Conservation (phyloP, 208 protist species). For the Wallacemonas sp. region DNA sequence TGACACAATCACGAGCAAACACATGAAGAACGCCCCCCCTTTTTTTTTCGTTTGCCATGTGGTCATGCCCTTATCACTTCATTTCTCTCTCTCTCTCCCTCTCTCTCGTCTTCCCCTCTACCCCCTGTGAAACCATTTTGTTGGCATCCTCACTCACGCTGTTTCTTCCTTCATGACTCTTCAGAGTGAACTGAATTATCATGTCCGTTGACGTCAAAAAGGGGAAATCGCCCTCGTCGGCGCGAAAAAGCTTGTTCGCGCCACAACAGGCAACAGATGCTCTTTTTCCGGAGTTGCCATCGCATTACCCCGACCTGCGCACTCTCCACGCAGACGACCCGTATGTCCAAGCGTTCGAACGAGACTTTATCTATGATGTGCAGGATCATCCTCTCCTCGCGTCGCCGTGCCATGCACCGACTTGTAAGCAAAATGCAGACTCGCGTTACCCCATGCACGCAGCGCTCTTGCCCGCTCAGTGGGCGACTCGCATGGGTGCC, state of each 20-base stretch:
- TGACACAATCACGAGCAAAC: no score
- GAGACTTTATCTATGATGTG: conserved; percentile 22
- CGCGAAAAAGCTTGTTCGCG: conserved; percentile 2
- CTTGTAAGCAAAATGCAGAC: no score
- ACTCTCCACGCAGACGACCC: conserved; percentile 22
- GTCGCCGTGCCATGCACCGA: no score
- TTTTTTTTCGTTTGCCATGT: no score
- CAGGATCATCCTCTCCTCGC: no score
- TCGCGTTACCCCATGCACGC: no score
- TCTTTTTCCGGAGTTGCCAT: conserved; percentile 40
- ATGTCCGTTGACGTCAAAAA: conserved; percentile 22
- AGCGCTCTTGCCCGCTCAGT: no score
- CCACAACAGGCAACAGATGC: background rate
- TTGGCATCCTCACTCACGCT: background rate
- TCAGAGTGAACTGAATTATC: no score
- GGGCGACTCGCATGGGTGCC: no score
- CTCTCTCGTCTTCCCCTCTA: background rate
- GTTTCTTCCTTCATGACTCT: no score
- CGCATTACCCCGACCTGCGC: conserved; percentile 38
- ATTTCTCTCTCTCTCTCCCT: conserved; percentile 5
- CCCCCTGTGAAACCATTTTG: background rate
- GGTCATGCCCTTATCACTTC: conserved; percentile 17
- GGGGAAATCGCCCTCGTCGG: conserved; percentile 6
- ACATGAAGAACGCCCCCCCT: no score
- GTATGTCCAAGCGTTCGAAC: conserved; percentile 29